phyloP scores from a whole-genome alignment of 257 asterid species.

The Paraleonurus japonicus region DNA sequence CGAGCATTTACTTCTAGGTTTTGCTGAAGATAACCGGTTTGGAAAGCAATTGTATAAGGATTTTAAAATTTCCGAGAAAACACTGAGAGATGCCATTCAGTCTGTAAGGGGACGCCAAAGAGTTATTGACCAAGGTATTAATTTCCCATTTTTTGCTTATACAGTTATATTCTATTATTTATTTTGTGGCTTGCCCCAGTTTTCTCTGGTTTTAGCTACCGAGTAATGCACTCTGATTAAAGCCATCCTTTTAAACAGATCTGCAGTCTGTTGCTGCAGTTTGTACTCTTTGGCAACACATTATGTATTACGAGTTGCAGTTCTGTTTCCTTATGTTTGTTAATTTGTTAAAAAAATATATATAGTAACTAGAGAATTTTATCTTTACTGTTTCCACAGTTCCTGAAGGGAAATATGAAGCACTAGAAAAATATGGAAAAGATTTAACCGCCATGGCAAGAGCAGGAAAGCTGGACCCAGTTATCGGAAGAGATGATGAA shows the following conservation, averaged over 20 bases:
- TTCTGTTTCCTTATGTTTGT: conserved; percentile 1
- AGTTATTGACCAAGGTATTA: conserved; percentile 87
- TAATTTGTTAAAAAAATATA: not conserved
- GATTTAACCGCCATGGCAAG: conserved; percentile 97
- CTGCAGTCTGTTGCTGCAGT: too few species aligned
- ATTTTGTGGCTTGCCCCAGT: not conserved
- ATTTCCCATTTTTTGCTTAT: not conserved
- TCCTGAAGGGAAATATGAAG: conserved; percentile 94
- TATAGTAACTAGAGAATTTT: conserved; percentile 1
- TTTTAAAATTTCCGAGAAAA: conserved; percentile 57
- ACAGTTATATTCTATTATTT: not conserved
- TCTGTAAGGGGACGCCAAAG: conserved; percentile 86
- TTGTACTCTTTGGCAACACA: too few species aligned
- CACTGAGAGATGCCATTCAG: conserved; percentile 72
- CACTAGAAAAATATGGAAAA: conserved; percentile 90
- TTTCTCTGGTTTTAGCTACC: not conserved
- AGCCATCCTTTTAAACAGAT: not conserved
- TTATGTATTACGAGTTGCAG: not conserved
- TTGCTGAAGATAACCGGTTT: conserved; percentile 66
- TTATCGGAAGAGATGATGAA: conserved; percentile 97
- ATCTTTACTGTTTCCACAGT: conserved; percentile 43
- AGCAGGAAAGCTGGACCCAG: conserved; percentile 97
- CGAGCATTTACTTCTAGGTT: conserved; percentile 94
- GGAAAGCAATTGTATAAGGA: conserved; percentile 80
- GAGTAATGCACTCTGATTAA: not conserved